Evolutionary conservation across 2,329 filamentous ascomycete genomes (phyloP), one percentile per base, ranked within the genome.

Genomic region (Aspergillus ruber): DNA sequence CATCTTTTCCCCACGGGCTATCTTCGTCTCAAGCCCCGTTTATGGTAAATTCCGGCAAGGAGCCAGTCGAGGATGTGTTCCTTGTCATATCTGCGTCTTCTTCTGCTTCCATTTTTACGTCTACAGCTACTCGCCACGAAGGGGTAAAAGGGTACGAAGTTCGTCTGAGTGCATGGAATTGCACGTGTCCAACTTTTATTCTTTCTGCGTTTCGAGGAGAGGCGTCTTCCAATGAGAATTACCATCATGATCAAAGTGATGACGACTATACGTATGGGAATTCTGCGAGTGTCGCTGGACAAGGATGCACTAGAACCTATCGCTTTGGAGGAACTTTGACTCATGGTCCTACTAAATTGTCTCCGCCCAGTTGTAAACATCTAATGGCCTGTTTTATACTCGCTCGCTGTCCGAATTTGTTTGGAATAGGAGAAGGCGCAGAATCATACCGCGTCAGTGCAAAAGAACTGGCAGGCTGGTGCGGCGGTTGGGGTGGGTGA

Each of bases 141-240:
- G 49, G 60, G 46, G 41, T 48, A 35, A 65, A 65, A 33, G 60
- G 62, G 44, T 94, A 96, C 68, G 74, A 87, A 57, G 86, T 97
- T 13, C 80, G 84, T 8, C 76, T 90, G 1, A 58, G 66, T 1
- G 81, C 85, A 1, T 97, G 93, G 93, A 90, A 86, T 66, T 98
- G 93, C 68, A 88, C 82, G 1, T 98, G 93, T 71, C 85, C 90
- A 3, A 84, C 83, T 1, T 97, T 97, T 66, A 78, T 85, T 0
- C 84, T 94, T 52, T 75, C 84, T 17, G 80, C 84, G 2, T 90
- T 90, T 56, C 74, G 76, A 21, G 57, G 61, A 32, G 29, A 47
- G 29, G 7, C 23, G n/a, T 52, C 56, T 29, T 25, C 13, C 7
- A 13, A n/a, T 12, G 12, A 15, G 20, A 6, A 13, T 39, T 9